Evolutionary conservation across 257 asterid species (phyloP), one percentile per base, ranked within the genome.

Genomic region (Perilla frutescens): DNA sequence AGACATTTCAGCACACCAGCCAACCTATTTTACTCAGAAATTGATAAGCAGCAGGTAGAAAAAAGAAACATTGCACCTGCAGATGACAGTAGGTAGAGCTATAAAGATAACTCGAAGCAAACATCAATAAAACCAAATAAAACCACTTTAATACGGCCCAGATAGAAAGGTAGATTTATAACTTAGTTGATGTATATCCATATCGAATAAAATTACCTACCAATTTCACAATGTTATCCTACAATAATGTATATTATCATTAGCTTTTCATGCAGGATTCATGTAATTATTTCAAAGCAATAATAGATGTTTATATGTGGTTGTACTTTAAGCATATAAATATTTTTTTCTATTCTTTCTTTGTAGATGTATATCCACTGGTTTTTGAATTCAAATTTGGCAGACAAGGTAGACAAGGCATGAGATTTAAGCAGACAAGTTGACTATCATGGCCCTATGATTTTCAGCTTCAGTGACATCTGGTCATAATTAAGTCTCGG

Each of bases 61-160:
- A 20, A 20, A 20, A 20, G 97, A 71, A 94, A 67, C 87, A 91
- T 84, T 0, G 97, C 98, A 90, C 91, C 98, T 94, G 96, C 90
- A 88, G 45, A 79, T 11, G 51, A 51, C 26, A 45, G 63, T 13
- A 4, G 56, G 75, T 31, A 6, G 3, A 57, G 39, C 65, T 48
- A 47, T 73, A 58, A 82, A 15, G 39, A 61, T 37, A n/a, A 48
- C 66, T 59, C 11, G 32, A 71, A 13, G 34, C 55, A 60, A 56
- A 59, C 29, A 44, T n/a, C 64, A n/a, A 56, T 8, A 63, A 50
- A 1, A 44, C 36, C 40, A 44, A 44, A 41, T 20, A 43, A 31
- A 47, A 7, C 8, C 11, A 47, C 45, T 31, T 11, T 13, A 49
- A 20, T 11, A 32, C 3, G 29, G 9, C 13, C 6, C 2, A 43